Evolutionary conservation across 2,329 filamentous ascomycete genomes (phyloP), one percentile per base, ranked within the genome.

Genomic region (Trichoderma afroharzianum): DNA sequence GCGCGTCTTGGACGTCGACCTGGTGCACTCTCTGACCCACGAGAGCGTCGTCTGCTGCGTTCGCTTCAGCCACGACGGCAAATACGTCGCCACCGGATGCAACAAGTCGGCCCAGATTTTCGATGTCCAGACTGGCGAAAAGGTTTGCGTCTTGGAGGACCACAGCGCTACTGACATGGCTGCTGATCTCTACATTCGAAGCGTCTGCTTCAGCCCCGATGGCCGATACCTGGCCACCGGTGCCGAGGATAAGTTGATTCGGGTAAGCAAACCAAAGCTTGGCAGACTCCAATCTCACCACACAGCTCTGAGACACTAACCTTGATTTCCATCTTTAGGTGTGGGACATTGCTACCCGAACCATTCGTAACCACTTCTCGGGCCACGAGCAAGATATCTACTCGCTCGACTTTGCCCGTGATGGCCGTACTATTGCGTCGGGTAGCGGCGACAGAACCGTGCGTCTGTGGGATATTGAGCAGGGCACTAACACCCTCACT

Each of bases 81-180:
- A 97, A 79, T 98, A 93, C 76, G 93, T 99, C 70, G 96, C 96
- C 8, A 99, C 96, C 6, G 96, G 96, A 57, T 98, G 96, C 86
- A 99, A 99, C 82, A 88, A 95, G 74, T 97, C 94, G n/a, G 96
- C 96, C n/a, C 95, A 98, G 82, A 99, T 99, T 77, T 99, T 96
- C 81, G 96, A 99, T 75, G 95, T 98, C 55, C 87, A 90, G 77
- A 92, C 90, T 18, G 96, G 96, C 70, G 90, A 93, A 76, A 96
- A 95, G 81, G 90, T 98, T 68, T 96, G 93, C 75, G 92, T 96
- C 72, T 86, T 98, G 39, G 94, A 97, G 81, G 96, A 99, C 77
- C 92, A 95, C 76, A 92, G 88, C 59, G 93, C 94, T 59, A 76
- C 78, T 11, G 94, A 97, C 75, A 91, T 95, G 76, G 91, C 93